Evolutionary conservation across 2,329 filamentous ascomycete species (phyloP), one percentile per base, ranked within the genome.

Genomic region (Elsinoe fawcettii): DNA sequence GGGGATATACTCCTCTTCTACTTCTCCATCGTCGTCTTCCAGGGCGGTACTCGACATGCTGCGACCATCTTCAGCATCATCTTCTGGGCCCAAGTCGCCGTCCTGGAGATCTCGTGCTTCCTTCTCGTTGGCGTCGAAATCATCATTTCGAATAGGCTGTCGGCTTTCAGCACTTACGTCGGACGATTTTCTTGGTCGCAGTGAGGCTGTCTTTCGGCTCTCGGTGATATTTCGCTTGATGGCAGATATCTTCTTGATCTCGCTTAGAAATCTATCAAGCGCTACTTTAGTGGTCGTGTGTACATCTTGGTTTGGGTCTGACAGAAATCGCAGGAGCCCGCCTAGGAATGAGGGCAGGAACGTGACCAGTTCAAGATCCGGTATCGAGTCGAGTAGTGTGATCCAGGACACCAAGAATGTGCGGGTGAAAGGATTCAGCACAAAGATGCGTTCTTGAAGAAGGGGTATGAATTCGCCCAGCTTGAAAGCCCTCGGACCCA

Each of bases 341-440:
- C 84, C 87, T 1, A 99, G 77, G 66, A 99, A 99, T 51, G 92
- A 90, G 1, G 93, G 95, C 22, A 99, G 76, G 69, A 90, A 95
- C 2, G 88, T 87, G 36, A 99, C 92, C 18, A 99, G 82, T 71
- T 99, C 95, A 41, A 99, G 77, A 67, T 99, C 95, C 0, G 93
- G 93, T 64, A 99, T 97, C 1, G 91, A 96, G 70, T 99, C 93
- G 18, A 99, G 79, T 14, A 99, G 74, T 3, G 87, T 95, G 59
- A 99, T 89, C 93, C 93, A 99, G 30, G 90, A 90, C 2, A 99
- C 93, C 12, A 99, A 79, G 66, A 99, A 99, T 12, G 89, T 95
- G 53, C 93, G 81, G 2, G 92, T 96, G 68, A 95, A 97, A 0
- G 95, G 91, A 66, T 95, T 96, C 60, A 95, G 82, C 25, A 96